Conservation (phyloP, 129 eudicot genomes). For the Tagetes patula region DNA sequence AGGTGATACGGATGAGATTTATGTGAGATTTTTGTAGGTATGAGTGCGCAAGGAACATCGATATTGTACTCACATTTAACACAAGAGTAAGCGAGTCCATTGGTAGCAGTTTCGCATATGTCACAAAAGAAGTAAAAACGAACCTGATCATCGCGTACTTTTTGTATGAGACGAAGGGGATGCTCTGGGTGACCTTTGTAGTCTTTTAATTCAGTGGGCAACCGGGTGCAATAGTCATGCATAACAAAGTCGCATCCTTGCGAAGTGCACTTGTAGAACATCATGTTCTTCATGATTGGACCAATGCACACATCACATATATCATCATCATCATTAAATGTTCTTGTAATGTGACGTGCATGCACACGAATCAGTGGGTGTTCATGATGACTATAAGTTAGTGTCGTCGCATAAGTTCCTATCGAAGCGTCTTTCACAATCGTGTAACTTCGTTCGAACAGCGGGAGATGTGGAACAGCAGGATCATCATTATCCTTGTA, state of each 20-base stretch:
- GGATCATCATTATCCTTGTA: not conserved
- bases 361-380: not conserved
- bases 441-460: not conserved
- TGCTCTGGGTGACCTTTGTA: not conserved
- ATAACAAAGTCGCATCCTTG: not conserved
- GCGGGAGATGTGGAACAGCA: not conserved
- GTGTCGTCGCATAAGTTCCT: not conserved
- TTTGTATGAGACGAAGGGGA: too few relatives aligned
- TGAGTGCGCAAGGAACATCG: not conserved
- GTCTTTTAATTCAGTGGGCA: not conserved
- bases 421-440: too few relatives aligned
- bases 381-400: not conserved
- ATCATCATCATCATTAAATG: not conserved
- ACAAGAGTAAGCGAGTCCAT: slow-evolving; percentile 2
- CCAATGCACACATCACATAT: not conserved
- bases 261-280: slow-evolving; percentile 10
- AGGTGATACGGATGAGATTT: not conserved
- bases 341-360: not conserved
- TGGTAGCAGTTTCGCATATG: not conserved
- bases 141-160: not conserved
- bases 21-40: not conserved
- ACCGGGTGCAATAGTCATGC: slow-evolving; percentile 8
- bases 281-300: not conserved
- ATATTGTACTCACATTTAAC: not conserved
- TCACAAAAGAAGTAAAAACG: too few relatives aligned